Conservation (phyloP, 2,329 filamentous ascomycete species). For the Diaporthe sp. region DNA sequence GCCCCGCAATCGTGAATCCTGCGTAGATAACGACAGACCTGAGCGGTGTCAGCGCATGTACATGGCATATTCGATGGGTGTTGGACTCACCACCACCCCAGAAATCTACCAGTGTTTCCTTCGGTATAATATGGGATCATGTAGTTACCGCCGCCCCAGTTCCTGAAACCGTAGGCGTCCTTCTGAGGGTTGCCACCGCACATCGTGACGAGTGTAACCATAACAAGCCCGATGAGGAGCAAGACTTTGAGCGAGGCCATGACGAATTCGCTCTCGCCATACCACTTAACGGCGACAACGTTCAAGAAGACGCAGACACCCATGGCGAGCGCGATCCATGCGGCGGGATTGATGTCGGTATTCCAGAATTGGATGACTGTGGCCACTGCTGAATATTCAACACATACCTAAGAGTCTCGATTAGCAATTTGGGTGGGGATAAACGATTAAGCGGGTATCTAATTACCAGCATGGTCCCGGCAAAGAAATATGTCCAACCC, state of each 20-base stretch:
- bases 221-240: slow-evolving; percentile 35
- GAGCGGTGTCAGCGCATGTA: slow-evolving; percentile 1
- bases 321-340: slow-evolving; percentile 43
- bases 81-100: slow-evolving; percentile 20
- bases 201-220: slow-evolving; percentile 33
- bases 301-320: slow-evolving; percentile 43
- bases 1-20: slow-evolving; percentile 39
- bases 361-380: slow-evolving; percentile 46
- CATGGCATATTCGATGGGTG: no score
- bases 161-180: slow-evolving; percentile 54
- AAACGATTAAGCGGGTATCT: slow-evolving; percentile 45
- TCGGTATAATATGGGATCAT: slow-evolving; percentile 51
- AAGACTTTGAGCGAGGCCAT: slow-evolving; percentile 39
- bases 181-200: slow-evolving; percentile 34
- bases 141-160: slow-evolving; percentile 57
- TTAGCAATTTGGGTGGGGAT: neutral
- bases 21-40: slow-evolving; percentile 36
- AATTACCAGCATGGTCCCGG: slow-evolving; percentile 59
- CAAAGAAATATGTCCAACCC: slow-evolving; percentile 64
- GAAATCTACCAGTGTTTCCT: slow-evolving; percentile 7
- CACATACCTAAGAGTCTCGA: neutral
- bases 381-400: slow-evolving; percentile 39
- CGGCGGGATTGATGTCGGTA: slow-evolving; percentile 40
- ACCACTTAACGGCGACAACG: slow-evolving; percentile 39
- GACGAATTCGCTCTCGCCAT: slow-evolving; percentile 38